These are phyloP conservation scores for Aspergillus hortae DNA, from an alignment of 2,329 filamentous ascomycete genomes.

Conservation along the genomic window DNA sequence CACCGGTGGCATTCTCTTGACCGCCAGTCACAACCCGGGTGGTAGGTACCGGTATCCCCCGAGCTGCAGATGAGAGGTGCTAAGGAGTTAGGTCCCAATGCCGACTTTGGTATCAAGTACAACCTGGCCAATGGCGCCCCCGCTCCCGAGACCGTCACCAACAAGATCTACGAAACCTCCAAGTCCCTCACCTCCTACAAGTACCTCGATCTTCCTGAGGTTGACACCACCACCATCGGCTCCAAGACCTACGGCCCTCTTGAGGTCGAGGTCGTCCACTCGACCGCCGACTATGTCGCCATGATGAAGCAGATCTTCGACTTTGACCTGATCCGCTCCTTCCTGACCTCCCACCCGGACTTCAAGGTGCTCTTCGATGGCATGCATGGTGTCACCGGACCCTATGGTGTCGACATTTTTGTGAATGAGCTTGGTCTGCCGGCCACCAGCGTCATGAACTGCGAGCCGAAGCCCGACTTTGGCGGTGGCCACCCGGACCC, in stretches of 20 bases:
- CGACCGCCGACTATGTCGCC: conserved; percentile 81
- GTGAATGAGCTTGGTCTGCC: conserved; percentile 85
- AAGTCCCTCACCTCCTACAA: conserved; percentile 92
- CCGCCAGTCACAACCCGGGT: conserved; percentile 96
- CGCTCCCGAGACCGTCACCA: conserved; percentile 91
- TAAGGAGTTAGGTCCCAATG: conserved; percentile 65
- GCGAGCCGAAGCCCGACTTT: conserved; percentile 87
- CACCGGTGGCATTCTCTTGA: conserved; percentile 93
- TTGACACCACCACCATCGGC: conserved; percentile 81
- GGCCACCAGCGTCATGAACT: conserved; percentile 79
- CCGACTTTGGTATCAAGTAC: conserved; percentile 99
- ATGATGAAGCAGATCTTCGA: conserved; percentile 99
- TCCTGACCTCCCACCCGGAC: conserved; percentile 79
- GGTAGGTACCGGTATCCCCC: conserved; percentile 55
- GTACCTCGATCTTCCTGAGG: conserved; percentile 77
- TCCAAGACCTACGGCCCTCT: conserved; percentile 78
- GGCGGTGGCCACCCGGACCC: conserved; percentile 96
- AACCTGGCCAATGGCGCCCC: conserved; percentile 95
- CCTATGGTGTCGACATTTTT: conserved; percentile 93
- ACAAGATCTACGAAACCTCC: conserved; percentile 93
- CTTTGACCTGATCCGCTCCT: conserved; percentile 91
- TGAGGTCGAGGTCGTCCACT: conserved; percentile 94
- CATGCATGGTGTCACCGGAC: conserved; percentile 89
- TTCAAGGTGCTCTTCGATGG: conserved; percentile 98
- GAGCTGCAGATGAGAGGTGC: too few species aligned